Conservation (phyloP, 1,284 basidiomycete genomes). For the Mycosarcoma maydis region DNA sequence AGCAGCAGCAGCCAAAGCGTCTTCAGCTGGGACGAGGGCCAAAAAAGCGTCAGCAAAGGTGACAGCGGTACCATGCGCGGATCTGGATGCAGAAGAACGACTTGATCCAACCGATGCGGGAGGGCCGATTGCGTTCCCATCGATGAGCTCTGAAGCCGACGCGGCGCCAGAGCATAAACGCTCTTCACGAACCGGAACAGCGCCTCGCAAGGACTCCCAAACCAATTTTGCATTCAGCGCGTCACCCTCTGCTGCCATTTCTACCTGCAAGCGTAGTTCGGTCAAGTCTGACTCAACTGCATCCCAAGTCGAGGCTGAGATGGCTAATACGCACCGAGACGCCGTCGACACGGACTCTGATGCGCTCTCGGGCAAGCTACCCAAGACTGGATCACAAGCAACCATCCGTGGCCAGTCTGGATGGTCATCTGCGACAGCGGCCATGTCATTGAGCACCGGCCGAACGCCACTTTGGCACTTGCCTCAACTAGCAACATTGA, state of each 20-base stretch:
- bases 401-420: slow-evolving; percentile 31
- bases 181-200: slow-evolving; percentile 11
- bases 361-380: not conserved
- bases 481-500: slow-evolving; percentile 12
- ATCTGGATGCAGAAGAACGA: slow-evolving; percentile 1
- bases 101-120: no score
- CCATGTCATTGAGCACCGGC: not conserved
- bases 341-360: not conserved
- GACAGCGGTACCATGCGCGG: not conserved
- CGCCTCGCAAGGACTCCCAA: not conserved
- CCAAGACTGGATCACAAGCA: slow-evolving; percentile 23
- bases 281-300: not conserved
- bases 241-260: no score
- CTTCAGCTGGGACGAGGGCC: slow-evolving; percentile 10
- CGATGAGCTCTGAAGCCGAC: slow-evolving; percentile 28
- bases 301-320: no score
- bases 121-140: slow-evolving; percentile 15
- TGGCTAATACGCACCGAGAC: no score
- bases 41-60: slow-evolving; percentile 19
- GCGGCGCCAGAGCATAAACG: slow-evolving; percentile 1
- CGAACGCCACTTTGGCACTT: slow-evolving; percentile 22
- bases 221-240: not conserved
- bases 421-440: slow-evolving; percentile 1
- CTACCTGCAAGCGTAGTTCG: slow-evolving; percentile 4
- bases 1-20: no score